Base-by-base conservation (phyloP, 805 yeast genomes). In the Blastobotrys terrestris region DNA sequence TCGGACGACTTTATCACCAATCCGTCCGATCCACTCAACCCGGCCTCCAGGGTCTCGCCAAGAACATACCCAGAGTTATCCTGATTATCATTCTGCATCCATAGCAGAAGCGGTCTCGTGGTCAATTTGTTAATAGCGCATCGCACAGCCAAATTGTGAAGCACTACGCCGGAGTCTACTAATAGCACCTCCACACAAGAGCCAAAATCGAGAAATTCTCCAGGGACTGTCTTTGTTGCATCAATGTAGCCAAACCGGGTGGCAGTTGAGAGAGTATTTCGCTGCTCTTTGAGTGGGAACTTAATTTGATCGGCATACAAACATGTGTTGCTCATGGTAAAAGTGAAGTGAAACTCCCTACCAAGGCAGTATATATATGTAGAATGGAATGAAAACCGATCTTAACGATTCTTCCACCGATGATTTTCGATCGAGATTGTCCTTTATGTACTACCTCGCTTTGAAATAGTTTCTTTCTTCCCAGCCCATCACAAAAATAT, bases 1-100 rank as follows among this genome's bases (percentile, higher is more conserved):
- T 52, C 59, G 14, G 31, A 22, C 11, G 54, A 44, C 20, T 31
- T 20, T 39, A 52, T 53, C 2, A 57, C 50, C 6, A 58, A 35
- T 3, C 62, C 62, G 26, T 58, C 62, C 14, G 58, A 51, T 4
- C 62, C 62, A 20, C 57, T 48, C 15, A 51, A 49, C 2, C 53
- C 58, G 2, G 59, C 62, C 44, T 58, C 62, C 11, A 55, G 21
- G 41, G 53, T 58, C 44, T 58, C 62, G 15, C 60, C 62, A 8
- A 58, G 46, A 16, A 57, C 35, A 48, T 56, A 58, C 2, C 50
- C 56, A 35, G 50, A 55, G 5, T 48, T 26, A 2, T 42, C 8
- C 18, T 43, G 41, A 39, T 54, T 51, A 13, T 47, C 49, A 5
- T 44, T 46, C 19, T 48, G 39, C 21, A 42, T 43, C 62, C 62